Percentiles rank a stretch among this genome's conserved stretches.
These are phyloP conservation scores for Lavandula angustifolia DNA, from an alignment of 257 asterid genomes.

Conservation along the genomic window DNA sequence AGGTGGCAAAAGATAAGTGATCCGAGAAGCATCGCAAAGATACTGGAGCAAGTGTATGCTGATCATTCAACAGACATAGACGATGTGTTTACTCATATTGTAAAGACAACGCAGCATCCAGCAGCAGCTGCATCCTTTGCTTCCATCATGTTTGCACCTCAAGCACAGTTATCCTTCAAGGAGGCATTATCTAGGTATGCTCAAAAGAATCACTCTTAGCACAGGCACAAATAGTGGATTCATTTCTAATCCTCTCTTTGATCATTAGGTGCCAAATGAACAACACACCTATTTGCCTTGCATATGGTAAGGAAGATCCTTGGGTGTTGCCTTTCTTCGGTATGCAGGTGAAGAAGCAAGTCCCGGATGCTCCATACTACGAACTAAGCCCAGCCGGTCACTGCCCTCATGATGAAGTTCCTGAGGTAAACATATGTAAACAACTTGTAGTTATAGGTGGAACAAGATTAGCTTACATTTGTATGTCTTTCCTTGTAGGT, in stretches of 20 bases:
- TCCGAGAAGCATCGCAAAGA: constrained; percentile 73
- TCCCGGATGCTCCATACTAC: constrained; percentile 82
- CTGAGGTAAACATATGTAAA: constrained; percentile 60
- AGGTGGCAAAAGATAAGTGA: constrained; percentile 96
- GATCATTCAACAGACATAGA: constrained; percentile 82
- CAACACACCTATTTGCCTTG: constrained; percentile 67
- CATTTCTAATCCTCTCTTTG: too few relatives aligned
- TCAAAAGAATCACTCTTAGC: neutral
- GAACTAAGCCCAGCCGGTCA: constrained; percentile 97
- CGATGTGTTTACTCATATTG: constrained; percentile 66
- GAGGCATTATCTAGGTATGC: constrained; percentile 69
- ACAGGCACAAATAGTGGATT: neutral
- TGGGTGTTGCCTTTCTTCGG: constrained; percentile 94
- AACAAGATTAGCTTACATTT: neutral
- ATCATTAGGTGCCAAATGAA: constrained; percentile 60
- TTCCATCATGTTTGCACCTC: constrained; percentile 90
- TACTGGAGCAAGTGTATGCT: constrained; percentile 83
- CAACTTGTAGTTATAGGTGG: neutral
- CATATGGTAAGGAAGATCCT: constrained; percentile 93
- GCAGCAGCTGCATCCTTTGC: constrained; percentile 96
- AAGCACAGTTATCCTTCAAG: constrained; percentile 60
- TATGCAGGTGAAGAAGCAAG: constrained; percentile 56
- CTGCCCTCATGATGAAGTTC: constrained; percentile 99
- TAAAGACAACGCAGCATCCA: constrained; percentile 81
- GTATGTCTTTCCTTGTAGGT: constrained; percentile 45